phyloP scores from a whole-genome alignment of 2,329 filamentous ascomycete genomes.

The Penicillium sp. region DNA sequence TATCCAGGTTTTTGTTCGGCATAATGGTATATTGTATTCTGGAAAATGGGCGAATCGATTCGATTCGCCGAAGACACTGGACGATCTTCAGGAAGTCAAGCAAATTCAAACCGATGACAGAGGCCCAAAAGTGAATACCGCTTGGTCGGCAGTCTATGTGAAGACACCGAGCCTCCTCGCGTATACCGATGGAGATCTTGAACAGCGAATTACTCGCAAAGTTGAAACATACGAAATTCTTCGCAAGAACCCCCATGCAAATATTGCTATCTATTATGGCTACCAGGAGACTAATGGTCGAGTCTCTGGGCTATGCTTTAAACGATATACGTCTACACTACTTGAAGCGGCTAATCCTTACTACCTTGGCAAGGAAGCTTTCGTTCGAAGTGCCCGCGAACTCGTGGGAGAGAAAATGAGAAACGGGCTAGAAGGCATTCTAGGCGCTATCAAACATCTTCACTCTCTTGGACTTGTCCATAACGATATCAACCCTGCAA shows the following conservation, averaged over 20 bases:
- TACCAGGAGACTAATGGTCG: conserved; percentile 12
- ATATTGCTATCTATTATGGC: conserved; percentile 25
- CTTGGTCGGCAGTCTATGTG: conserved; percentile 19
- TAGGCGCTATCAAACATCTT: conserved; percentile 28
- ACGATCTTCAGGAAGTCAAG: conserved; percentile 15
- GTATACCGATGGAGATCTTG: conserved; percentile 14
- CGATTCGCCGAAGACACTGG: conserved; percentile 10
- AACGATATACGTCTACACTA: conserved; percentile 21
- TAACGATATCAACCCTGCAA: conserved; percentile 31
- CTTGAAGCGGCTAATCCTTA: conserved; percentile 21
- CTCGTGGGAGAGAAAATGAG: conserved; percentile 14
- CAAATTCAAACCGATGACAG: conserved; percentile 16
- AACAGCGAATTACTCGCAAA: conserved; percentile 20
- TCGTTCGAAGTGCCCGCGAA: conserved; percentile 17
- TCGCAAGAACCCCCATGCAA: conserved; percentile 25
- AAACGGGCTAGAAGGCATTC: conserved; percentile 18
- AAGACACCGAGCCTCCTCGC: conserved; percentile 23
- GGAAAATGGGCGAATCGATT: conserved; percentile 22
- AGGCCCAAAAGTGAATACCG: conserved; percentile 10
- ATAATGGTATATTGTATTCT: conserved; percentile 18
- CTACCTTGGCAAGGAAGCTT: conserved; percentile 14
- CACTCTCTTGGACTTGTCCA: conserved; percentile 28
- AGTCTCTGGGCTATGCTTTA: conserved; percentile 27
- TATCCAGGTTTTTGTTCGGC: conserved; percentile 16
- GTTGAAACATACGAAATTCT: conserved; percentile 24